phyloP scores from a whole-genome alignment of 208 protist species.

The Porcisia hertigi region DNA sequence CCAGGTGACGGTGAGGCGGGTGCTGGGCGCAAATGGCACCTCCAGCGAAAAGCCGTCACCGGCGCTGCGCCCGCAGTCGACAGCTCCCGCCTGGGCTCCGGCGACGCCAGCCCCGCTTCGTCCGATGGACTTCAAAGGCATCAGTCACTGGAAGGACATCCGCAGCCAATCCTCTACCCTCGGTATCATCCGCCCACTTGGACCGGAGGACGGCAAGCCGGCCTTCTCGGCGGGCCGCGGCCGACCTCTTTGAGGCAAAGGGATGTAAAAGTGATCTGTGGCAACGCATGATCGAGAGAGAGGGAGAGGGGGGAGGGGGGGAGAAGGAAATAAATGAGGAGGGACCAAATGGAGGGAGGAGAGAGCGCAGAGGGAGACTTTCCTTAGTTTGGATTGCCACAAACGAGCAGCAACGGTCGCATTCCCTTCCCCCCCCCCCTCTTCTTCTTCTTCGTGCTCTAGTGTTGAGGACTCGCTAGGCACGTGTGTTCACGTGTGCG shows the following conservation, averaged over 20 bases:
- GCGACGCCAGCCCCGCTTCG: constrained; percentile 56
- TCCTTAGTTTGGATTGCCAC: no score
- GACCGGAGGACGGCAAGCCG: constrained; percentile 51
- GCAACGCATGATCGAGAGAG: neutral
- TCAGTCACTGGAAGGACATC: constrained; percentile 75
- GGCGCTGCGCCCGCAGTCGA: constrained; percentile 42
- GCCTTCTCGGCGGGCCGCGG: constrained; percentile 72
- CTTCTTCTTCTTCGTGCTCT: neutral
- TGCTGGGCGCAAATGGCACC: constrained; percentile 34
- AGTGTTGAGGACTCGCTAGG: neutral
- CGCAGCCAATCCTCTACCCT: constrained; percentile 38
- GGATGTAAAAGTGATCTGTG: neutral
- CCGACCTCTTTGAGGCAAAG: constrained; percentile 32
- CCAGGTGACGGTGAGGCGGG: constrained; percentile 68
- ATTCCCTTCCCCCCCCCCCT: neutral
- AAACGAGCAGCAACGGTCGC: neutral
- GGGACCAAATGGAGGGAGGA: neutral
- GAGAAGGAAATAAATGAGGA: neutral
- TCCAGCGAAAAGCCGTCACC: constrained; percentile 61
- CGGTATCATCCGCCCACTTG: constrained; percentile 56
- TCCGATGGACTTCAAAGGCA: constrained; percentile 78
- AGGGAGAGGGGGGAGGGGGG: neutral
- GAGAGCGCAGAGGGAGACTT: no score
- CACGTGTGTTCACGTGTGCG: neutral
- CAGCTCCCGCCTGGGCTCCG: constrained; percentile 40